phyloP scores from a whole-genome alignment of 2,329 filamentous ascomycete genomes.

The Cladosporium sp. region DNA sequence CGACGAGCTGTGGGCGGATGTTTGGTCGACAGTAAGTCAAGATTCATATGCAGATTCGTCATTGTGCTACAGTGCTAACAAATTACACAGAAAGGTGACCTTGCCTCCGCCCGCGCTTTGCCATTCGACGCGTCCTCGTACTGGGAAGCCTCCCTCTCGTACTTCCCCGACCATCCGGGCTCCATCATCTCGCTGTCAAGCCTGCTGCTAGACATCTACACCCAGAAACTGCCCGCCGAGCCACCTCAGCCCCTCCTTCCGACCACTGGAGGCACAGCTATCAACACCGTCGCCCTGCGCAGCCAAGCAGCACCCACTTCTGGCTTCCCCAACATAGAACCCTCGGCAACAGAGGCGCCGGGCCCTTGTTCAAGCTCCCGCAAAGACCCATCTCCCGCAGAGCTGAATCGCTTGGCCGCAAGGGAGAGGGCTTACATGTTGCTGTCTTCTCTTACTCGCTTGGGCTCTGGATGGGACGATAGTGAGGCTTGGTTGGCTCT shows the following conservation, averaged over 20 bases:
- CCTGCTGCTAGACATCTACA: slow-evolving; percentile 82
- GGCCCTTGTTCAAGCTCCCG: neutral
- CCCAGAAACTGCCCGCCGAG: slow-evolving; percentile 56
- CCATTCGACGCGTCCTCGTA: slow-evolving; percentile 68
- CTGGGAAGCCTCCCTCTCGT: slow-evolving; percentile 78
- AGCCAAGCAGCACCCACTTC: neutral
- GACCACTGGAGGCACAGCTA: slow-evolving; percentile 12
- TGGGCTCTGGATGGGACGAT: slow-evolving; percentile 84
- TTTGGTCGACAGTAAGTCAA: slow-evolving; percentile 69
- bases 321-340: neutral
- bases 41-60: neutral
- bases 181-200: slow-evolving; percentile 80
- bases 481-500: slow-evolving; percentile 91
- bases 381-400: slow-evolving; percentile 53
- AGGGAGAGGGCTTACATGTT: slow-evolving; percentile 85
- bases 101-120: slow-evolving; percentile 58
- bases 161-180: slow-evolving; percentile 72
- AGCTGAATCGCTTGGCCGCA: slow-evolving; percentile 79
- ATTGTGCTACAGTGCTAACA: slow-evolving; percentile 17
- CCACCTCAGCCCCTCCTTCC: slow-evolving; percentile 43
- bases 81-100: slow-evolving; percentile 57
- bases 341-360: neutral
- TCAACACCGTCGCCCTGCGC: neutral
- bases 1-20: slow-evolving; percentile 80
- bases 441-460: slow-evolving; percentile 75